A percentile compares a stretch with the other conserved stretches of the same genome.
Conservation (phyloP, 177 flowering plant species). For the Vitis hybrid region DNA sequence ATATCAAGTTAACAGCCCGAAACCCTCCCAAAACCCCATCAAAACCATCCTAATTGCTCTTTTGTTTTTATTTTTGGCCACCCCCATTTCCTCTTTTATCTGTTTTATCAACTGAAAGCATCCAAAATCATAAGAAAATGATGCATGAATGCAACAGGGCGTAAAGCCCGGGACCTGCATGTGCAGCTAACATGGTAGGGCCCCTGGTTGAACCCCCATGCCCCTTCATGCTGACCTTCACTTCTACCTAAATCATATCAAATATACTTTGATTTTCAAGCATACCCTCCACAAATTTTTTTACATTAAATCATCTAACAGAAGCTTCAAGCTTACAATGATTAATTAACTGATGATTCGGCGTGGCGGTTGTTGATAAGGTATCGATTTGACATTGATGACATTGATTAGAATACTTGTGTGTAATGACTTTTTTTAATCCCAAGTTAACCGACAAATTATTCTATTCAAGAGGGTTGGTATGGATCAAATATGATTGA, state of each 20-base stretch:
- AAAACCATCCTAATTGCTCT: background rate
- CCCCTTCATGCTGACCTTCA: background rate
- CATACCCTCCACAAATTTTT: background rate
- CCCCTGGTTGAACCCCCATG: slow-evolving; percentile 5
- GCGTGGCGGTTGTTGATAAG: too few relatives aligned
- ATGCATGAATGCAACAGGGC: slow-evolving; percentile 17
- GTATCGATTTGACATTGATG: too few relatives aligned
- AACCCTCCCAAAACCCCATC: background rate
- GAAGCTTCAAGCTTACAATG: background rate
- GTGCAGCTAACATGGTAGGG: slow-evolving; percentile 53
- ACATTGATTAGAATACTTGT: background rate
- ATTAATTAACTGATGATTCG: background rate
- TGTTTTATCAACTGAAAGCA: background rate
- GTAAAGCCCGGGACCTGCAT: slow-evolving; percentile 32
- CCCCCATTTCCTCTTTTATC: background rate
- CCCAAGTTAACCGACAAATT: background rate
- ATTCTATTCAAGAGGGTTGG: background rate
- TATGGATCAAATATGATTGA: too few relatives aligned
- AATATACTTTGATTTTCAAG: too few relatives aligned
- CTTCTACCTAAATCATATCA: background rate
- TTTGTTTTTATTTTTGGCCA: background rate
- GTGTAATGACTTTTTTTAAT: background rate
- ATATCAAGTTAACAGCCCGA: too few relatives aligned
- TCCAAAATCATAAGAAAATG: slow-evolving; percentile 17
- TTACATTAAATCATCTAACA: background rate